Conservation (phyloP, 768 basidiomycete species). For the Boletus rubescentipes region DNA sequence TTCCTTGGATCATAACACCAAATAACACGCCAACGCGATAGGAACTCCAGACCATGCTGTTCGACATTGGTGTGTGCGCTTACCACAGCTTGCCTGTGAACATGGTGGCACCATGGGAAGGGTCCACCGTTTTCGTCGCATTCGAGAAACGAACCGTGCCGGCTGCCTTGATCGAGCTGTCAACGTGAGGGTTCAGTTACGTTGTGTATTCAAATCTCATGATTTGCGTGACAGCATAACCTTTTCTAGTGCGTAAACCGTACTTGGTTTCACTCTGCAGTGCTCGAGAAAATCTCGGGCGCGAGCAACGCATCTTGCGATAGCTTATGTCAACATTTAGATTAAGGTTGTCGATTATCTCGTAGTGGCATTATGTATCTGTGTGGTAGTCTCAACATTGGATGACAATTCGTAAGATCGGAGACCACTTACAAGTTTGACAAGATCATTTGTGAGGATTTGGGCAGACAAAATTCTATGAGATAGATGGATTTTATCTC, state of each 20-base stretch:
- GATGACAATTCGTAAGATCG: background rate
- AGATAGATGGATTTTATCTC: background rate
- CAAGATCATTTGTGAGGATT: background rate
- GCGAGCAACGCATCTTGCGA: background rate
- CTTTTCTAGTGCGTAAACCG: background rate
- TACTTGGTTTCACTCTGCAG: background rate
- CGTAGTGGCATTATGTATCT: background rate
- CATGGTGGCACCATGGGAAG: background rate
- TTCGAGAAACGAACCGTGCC: constrained; percentile 6
- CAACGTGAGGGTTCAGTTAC: background rate
- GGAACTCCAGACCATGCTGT: background rate
- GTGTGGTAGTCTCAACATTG: background rate
- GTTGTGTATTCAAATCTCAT: background rate
- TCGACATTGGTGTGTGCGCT: constrained; percentile 12
- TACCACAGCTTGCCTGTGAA: constrained; percentile 1
- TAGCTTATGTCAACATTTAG: background rate
- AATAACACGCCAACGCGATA: background rate
- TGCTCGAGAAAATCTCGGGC: background rate
- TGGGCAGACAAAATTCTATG: background rate
- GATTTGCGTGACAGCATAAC: constrained; percentile 3
- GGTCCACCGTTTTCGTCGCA: background rate
- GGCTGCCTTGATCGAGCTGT: background rate
- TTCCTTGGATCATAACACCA: background rate
- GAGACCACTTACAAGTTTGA: background rate
- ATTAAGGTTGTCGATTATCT: background rate